A percentile compares a stretch with the other conserved stretches of the same genome.
Conservation (phyloP, 2,329 filamentous ascomycete species). For the Alternaria panax region DNA sequence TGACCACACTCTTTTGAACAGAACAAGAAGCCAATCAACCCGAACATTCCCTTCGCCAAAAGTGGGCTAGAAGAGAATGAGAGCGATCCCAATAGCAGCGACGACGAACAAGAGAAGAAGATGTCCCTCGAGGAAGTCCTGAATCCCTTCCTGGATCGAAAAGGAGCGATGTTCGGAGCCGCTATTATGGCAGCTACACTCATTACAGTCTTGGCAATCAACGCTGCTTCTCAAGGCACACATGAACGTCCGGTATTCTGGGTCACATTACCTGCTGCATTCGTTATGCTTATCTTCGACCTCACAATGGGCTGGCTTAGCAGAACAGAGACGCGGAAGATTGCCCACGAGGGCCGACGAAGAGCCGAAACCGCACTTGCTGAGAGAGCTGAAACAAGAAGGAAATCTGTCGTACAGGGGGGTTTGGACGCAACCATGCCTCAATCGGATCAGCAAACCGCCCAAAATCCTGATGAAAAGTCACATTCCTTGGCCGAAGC, state of each 20-base stretch:
- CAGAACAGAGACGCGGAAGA: slow-evolving; percentile 68
- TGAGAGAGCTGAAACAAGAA: slow-evolving; percentile 45
- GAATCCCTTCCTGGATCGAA: slow-evolving; percentile 75
- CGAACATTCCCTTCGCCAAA: slow-evolving; percentile 72
- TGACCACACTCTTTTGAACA: not conserved
- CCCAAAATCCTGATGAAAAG: slow-evolving; percentile 20
- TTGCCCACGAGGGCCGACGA: slow-evolving; percentile 64
- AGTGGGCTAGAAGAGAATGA: slow-evolving; percentile 63
- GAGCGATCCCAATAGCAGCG: slow-evolving; percentile 52
- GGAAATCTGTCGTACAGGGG: slow-evolving; percentile 22
- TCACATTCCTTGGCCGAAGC: slow-evolving; percentile 2
- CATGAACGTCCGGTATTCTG: slow-evolving; percentile 68
- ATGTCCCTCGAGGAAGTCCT: slow-evolving; percentile 75
- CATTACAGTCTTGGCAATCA: slow-evolving; percentile 70
- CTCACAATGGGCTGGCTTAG: slow-evolving; percentile 68
- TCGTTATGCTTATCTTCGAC: slow-evolving; percentile 74
- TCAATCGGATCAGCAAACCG: slow-evolving; percentile 2
- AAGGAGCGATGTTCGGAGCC: slow-evolving; percentile 69
- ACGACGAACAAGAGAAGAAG: slow-evolving; percentile 59
- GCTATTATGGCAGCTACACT: slow-evolving; percentile 72
- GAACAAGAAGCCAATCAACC: slow-evolving; percentile 68
- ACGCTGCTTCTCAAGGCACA: slow-evolving; percentile 63
- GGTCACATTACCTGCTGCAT: slow-evolving; percentile 72
- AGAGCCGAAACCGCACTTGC: slow-evolving; percentile 56
- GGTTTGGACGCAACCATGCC: slow-evolving; percentile 15